Evolutionary conservation across 768 basidiomycete genomes (phyloP), one percentile per base, ranked within the genome.

Genomic region (Tylopilus plumbeoviolaceoides): DNA sequence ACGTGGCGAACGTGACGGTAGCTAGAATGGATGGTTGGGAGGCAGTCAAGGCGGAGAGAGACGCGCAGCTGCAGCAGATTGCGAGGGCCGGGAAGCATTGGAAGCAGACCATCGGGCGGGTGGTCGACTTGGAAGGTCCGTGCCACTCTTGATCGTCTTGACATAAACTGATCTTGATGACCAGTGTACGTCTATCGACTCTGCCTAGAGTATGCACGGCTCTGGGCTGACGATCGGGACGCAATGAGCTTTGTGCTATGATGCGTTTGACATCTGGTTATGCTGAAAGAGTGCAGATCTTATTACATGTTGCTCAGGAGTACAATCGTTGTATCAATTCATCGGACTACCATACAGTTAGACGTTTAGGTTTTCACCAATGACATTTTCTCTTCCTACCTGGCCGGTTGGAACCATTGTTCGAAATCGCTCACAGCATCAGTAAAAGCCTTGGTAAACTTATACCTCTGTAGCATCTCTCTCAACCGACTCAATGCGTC

Each of bases 41-140:
- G 68, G 40, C 45, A 25, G 58, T 64, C 44, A 58, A 73, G 18
- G 60, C 70, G 6, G 83, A 91, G 54, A 89, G 88, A 5, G 91
- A 95, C 63, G 73, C 74, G 25, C 78, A 85, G 44, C 72, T 94
- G 50, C 75, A 84, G 36, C 80, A 89, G 59, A 95, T 98, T 36
- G 95, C 95, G 0, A 74, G 85, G 40, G 91, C 93, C 2, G 95
- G 95, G n/a, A 85, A 93, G 63, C 80, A 89, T 53, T 98, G 95
- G 95, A 92, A 89, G 69, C 79, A 82, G 61, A 88, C 83, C 1
- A 78, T 91, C 18, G 91, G 91, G 25, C 72, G 95, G 46, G 83
- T 79, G 50, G 76, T 86, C 50, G 95, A 98, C 72, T 93, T 97
- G 89, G 91, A 98, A 80, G 87, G 92, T 91, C 56, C 57, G 83